These are phyloP conservation scores for Peniophora sp. DNA, from an alignment of 1,284 basidiomycete species.

Conservation along the genomic window DNA sequence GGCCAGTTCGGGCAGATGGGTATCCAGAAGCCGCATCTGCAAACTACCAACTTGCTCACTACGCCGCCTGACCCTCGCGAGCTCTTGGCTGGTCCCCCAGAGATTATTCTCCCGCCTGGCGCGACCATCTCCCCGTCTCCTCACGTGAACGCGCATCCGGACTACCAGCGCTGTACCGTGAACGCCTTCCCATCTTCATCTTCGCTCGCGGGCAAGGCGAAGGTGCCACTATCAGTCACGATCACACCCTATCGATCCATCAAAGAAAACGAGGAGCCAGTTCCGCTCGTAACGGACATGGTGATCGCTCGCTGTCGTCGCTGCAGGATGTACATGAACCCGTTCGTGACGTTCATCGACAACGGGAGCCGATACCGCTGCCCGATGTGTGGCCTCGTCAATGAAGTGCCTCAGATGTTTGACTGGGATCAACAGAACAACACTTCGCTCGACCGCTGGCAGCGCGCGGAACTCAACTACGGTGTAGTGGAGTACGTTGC, in stretches of 20 bases:
- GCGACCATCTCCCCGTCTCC: conserved; percentile 78
- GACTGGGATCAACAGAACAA: conserved; percentile 96
- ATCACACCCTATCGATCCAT: conserved; percentile 89
- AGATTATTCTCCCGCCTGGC: conserved; percentile 81
- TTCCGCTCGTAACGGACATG: conserved; percentile 87
- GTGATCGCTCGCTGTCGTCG: conserved; percentile 96
- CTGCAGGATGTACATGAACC: conserved; percentile 98
- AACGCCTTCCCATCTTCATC: conserved; percentile 93
- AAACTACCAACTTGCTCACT: conserved; percentile 84
- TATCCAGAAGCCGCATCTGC: conserved; percentile 67
- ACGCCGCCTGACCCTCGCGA: conserved; percentile 86
- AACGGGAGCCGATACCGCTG: conserved; percentile 98
- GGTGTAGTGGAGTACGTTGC: conserved; percentile 95
- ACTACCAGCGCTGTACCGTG: conserved; percentile 89
- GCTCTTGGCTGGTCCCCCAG: conserved; percentile 76
- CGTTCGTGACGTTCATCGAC: conserved; percentile 97
- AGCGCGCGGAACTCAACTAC: conserved; percentile 89
- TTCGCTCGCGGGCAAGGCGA: conserved; percentile 86
- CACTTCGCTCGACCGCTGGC: conserved; percentile 93
- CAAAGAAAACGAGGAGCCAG: conserved; percentile 67
- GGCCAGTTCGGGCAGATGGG: conserved; percentile 89
- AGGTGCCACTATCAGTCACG: conserved; percentile 87
- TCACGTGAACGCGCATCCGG: conserved; percentile 79
- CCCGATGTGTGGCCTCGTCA: conserved; percentile 98
- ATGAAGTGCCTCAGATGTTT: conserved; percentile 97